Base-by-base conservation (phyloP, 2,329 filamentous ascomycete genomes). In the Fusarium nisikadoi region DNA sequence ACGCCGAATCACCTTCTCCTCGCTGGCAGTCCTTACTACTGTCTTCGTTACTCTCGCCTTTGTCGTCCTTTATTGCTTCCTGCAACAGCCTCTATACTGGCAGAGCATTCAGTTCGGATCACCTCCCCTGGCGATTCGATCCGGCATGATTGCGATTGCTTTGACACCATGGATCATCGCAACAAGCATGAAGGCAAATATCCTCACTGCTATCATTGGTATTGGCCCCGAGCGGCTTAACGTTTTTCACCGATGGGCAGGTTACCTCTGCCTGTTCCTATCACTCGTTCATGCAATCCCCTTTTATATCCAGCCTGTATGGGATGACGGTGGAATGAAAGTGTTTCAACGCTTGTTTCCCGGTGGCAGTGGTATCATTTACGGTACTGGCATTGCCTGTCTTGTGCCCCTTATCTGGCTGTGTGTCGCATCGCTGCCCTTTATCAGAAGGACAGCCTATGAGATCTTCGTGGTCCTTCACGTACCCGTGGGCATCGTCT, bases 151-250 rank as follows among this genome's bases (percentile, higher is more conserved):
- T 62, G 91, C 95, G 17, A 92, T 98, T 19, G 93, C 95, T 17
- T 89, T 97, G 87, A 92, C 96, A 49, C 95, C 95, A 2, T 98
- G 95, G 94, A 95, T 98, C 72, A 85, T 97, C 55, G 94, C 92
- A 23, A 90, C 96, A 16, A 94, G 93, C 79, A 97, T 94, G 87
- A 98, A 98, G 81, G 92, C 94, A 20, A 98, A 98, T 78, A 79
- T 97, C 36, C 88, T 98, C 61, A 92, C 93, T 2, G 83, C 95
- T 62, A 82, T 98, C 64, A 97, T 95, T 8, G 95, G 95, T 19
- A 95, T 98, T 73, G 94, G 94, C 6, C 95, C 96, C 41, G 95
- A 98, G 80, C 88, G 95, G 53, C 87, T 98, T 55, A 98, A 97
- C 75, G 95, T 98, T 36, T 88, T 98, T 66, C 95, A 98, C 82